A percentile compares a stretch with the other conserved stretches of the same genome.
Evolutionary conservation across 495 filamentous ascomycete species (phyloP).

Genomic region (Aspergillus taichungensis): DNA sequence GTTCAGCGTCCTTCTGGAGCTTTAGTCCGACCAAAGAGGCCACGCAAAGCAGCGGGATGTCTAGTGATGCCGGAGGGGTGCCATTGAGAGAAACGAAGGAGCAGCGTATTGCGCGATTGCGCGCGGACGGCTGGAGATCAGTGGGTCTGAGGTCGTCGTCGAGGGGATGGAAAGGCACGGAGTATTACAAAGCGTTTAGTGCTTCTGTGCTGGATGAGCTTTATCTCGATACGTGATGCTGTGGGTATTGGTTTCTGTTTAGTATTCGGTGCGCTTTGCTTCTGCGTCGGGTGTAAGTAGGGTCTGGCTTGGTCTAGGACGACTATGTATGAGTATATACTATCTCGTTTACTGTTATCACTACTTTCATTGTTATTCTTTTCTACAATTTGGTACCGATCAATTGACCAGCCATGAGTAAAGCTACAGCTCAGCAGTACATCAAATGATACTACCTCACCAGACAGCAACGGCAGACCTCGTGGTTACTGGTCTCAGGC

Average conservation of each 20-base stretch:
- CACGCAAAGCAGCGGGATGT: neutral
- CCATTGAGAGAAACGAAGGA: slow-evolving; percentile 21
- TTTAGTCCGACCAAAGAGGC: slow-evolving; percentile 21
- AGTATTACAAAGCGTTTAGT: slow-evolving; percentile 30
- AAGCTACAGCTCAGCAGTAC: too few relatives aligned
- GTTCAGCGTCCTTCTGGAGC: slow-evolving; percentile 33
- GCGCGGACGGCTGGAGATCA: slow-evolving; percentile 25
- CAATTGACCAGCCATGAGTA: too few relatives aligned
- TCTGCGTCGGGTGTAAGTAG: neutral
- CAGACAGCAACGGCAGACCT: too few relatives aligned
- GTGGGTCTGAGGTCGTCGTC: slow-evolving; percentile 22
- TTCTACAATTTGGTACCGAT: too few relatives aligned
- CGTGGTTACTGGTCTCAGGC: too few relatives aligned
- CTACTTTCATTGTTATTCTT: too few relatives aligned
- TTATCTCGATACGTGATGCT: slow-evolving; percentile 9
- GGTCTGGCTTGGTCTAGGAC: neutral
- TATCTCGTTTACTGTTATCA: too few relatives aligned
- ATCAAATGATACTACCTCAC: too few relatives aligned
- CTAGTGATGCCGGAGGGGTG: neutral
- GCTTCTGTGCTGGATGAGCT: slow-evolving; percentile 25
- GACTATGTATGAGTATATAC: too few relatives aligned
- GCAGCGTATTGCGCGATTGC: slow-evolving; percentile 27
- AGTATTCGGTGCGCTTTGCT: neutral
- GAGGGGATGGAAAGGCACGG: slow-evolving; percentile 30
- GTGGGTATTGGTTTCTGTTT: neutral